Base-by-base conservation (phyloP, 164 flowering plant genomes). In the Pachysandra terminalis region DNA sequence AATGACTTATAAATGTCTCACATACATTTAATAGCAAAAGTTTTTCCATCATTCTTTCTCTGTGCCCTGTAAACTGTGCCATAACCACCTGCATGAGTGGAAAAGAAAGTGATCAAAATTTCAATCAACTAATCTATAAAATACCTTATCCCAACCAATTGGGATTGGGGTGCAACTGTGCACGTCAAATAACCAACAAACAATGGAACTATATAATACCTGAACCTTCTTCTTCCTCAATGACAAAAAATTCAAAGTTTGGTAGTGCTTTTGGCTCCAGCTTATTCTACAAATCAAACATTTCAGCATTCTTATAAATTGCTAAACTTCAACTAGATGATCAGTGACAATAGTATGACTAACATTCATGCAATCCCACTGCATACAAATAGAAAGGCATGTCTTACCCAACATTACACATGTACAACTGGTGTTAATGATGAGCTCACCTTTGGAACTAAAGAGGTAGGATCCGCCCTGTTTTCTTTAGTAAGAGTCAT, bases 211-310 rank as follows among this genome's bases (percentile, higher is more conserved):
- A 24, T 65, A 54, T n/a, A 62, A 28, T 76, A 82, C 85, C 83
- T 76, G 85, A 80, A 28, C 85, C 85, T 76, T 90, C 96, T 84
- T 88, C 91, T 66, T 84, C 93, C 80, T 84, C 91, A n/a, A 88
- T 78, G 51, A 74, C 60, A 70, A 75, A 88, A 64, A 81, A 71
- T 35, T 87, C 87, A 72, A 87, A 87, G n/a, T 75, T 55, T 51
- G 90, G 96, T 19, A 86, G 55, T 28, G 25, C 28, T 65, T 81
- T 87, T 24, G 67, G 23, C 69, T 74, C 79, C 49, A 25, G 4
- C 40, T 80, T 77, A 63, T 79, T 81, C 90, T 85, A 67, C 61
- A 81, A 57, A 68, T 48, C 57, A 32, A 74, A 66, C 16, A 66
- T 74, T 61, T 3, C 66, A 56, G 15, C 41, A 63, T 55, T 58